Base-by-base conservation (phyloP, 495 filamentous ascomycete species). In the Penicillium cataractarum region DNA sequence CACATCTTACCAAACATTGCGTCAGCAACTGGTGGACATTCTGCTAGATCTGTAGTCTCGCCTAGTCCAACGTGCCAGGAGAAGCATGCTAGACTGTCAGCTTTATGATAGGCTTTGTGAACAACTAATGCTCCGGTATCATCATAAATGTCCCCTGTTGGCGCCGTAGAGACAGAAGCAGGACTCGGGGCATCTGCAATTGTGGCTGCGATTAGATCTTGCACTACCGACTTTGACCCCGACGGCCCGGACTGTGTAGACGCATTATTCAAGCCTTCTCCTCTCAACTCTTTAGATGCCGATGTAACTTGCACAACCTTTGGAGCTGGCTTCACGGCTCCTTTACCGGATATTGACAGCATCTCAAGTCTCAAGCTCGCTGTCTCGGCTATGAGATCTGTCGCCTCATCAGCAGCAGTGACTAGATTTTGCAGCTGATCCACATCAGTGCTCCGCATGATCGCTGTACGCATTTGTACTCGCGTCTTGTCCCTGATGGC, bases 311-410 rank as follows among this genome's bases (percentile, higher is more conserved):
- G 40, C 40, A 46, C 40, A 46, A 22, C 24, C 21, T 27, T 51
- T 15, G 48, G 48, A 6, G 48, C 5, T 51, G 48, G 48, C 48
- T 21, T 51, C 13, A 27, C 21, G 48, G 3, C 48, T 1, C 17
- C 31, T 9, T 4, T 32, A n/a, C 35, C 22, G 9, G 32, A 21
- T n/a, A 32, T 55, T 13, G 53, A 55, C 53, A 55, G 29, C 35
- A 55, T 55, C 53, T 55, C 53, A 29, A 55, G 33, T 37, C 53
- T 55, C 32, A 55, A 26, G 10, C 53, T 55, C 19, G 53, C 53
- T 12, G 53, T 55, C 53, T 55, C 53, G 3, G 53, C 53, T 6
- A 55, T 39, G 17, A 55, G 32, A 39, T 39, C 53, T n/a, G 53
- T 55, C 7, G 24, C n/a, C 8, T 55, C 53, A 21, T 55, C 53